Evolutionary conservation across 306 rosid genomes (phyloP).

Genomic region (Canavalia ensiformis): DNA sequence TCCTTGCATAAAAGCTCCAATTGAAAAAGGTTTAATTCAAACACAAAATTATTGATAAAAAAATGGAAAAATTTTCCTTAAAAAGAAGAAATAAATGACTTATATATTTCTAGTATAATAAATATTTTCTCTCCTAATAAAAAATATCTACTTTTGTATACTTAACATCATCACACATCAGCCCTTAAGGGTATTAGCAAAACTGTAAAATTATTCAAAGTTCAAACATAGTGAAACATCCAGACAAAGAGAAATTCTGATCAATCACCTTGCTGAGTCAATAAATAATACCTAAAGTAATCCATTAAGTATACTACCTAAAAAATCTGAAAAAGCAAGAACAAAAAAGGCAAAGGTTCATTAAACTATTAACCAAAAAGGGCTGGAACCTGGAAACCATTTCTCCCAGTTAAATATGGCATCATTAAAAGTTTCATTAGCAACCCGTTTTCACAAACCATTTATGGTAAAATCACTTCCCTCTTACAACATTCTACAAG

Average conservation of each 20-base stretch:
- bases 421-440: constrained; percentile 26
- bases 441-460: constrained; percentile 39
- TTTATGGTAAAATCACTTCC: constrained; percentile 13
- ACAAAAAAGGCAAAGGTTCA: background rate
- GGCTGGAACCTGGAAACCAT: constrained; percentile 4
- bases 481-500: constrained; percentile 1
- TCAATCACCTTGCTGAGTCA: constrained; percentile 11
- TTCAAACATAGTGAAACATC: constrained; percentile 5
- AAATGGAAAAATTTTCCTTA: no score
- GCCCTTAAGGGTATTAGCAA: no score
- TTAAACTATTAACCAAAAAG: constrained; percentile 40
- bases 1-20: background rate
- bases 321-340: background rate
- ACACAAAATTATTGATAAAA: background rate
- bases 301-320: background rate
- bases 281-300: constrained; percentile 25
- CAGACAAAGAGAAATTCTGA: background rate
- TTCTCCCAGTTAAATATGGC: background rate
- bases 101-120: no score
- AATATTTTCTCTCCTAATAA: no score
- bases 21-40: background rate
- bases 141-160: no score
- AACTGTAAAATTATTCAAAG: background rate
- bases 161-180: no score
- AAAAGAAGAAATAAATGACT: no score